Conservation (phyloP, 2,329 filamentous ascomycete genomes). For the Trichoderma aggressivum region DNA sequence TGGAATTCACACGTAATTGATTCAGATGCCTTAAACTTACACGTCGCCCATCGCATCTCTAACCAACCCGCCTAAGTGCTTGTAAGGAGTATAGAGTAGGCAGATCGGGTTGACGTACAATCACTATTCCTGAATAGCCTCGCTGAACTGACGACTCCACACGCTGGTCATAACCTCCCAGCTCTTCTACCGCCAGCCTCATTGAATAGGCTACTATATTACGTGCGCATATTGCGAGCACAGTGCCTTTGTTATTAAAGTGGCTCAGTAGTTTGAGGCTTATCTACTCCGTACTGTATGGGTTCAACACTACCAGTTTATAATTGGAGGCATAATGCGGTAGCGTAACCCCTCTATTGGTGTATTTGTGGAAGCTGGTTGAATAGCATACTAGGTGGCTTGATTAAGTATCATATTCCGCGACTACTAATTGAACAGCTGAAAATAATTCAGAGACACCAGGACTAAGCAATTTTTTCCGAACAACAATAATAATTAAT, state of each 20-base stretch:
- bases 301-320: background rate
- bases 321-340: background rate
- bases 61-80: too few relatives aligned
- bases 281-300: background rate
- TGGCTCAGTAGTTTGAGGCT: background rate
- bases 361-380: background rate
- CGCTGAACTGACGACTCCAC: background rate
- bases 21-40: background rate
- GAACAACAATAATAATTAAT: background rate
- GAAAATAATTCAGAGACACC: background rate
- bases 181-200: background rate
- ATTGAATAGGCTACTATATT: background rate
- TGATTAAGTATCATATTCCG: background rate
- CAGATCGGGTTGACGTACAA: constrained; percentile 1
- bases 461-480: background rate
- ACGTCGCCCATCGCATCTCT: background rate
- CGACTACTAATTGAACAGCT: background rate
- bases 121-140: background rate
- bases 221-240: background rate
- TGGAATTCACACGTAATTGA: background rate
- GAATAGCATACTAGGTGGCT: background rate
- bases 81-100: background rate
- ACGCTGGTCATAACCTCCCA: background rate
- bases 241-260: background rate
- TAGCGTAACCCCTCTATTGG: background rate